These are phyloP conservation scores for Flaveria sonorensis DNA, from an alignment of 129 eudicot genomes.

Conservation along the genomic window DNA sequence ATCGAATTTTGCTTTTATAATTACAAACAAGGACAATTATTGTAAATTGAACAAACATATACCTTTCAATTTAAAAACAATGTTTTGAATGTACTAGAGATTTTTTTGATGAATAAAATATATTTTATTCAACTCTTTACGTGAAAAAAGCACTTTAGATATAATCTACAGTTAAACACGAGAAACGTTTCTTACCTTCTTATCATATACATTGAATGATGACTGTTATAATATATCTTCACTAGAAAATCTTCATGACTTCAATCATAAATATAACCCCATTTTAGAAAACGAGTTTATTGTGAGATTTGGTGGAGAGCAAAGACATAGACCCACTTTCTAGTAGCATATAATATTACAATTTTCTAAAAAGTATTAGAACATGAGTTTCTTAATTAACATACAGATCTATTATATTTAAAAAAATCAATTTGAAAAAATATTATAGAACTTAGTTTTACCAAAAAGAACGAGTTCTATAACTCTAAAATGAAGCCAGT, in stretches of 20 bases:
- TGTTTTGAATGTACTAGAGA: conserved; percentile 5
- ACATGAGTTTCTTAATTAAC: too few species aligned
- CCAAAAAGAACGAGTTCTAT: too few species aligned
- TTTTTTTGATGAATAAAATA: conserved; percentile 1
- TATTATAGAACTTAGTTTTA: too few species aligned
- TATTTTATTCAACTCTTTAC: not conserved
- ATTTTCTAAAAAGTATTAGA: too few species aligned
- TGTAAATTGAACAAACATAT: not conserved
- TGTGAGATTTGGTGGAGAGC: too few species aligned
- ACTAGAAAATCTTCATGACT: not conserved
- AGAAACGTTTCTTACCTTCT: conserved; percentile 17
- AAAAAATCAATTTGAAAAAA: too few species aligned
- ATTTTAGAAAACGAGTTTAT: not conserved
- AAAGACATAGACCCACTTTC: too few species aligned
- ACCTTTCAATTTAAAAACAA: not conserved
- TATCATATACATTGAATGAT: conserved; percentile 24
- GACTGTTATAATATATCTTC: not conserved
- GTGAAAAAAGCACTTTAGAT: conserved; percentile 9
- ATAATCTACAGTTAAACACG: not conserved
- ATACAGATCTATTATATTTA: too few species aligned
- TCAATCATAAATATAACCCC: not conserved
- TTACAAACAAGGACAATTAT: not conserved
- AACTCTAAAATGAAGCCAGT: too few species aligned
- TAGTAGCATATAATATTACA: too few species aligned
- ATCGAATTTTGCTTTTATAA: not conserved